Percentiles rank a stretch among this genome's conserved stretches.
phyloP scores from a whole-genome alignment of 306 rosid genomes.

The Aeschynomene evenia region DNA sequence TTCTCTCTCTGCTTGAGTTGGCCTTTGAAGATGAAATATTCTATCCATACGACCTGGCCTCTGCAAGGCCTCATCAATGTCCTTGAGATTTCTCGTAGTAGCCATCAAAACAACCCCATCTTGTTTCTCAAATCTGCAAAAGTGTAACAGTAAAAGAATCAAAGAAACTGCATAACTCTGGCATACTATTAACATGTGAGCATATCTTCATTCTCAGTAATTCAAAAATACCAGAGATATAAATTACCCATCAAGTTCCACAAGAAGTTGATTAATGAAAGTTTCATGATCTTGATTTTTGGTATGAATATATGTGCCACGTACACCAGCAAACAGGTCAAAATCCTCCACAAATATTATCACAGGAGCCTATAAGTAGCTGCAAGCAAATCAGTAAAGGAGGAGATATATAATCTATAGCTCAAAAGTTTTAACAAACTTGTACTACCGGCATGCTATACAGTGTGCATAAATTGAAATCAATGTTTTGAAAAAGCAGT shows the following conservation, averaged over 20 bases:
- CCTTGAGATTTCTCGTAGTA: constrained; percentile 86
- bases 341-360: constrained; percentile 98
- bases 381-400: constrained; percentile 34
- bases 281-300: constrained; percentile 95
- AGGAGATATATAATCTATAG: constrained; percentile 21
- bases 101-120: constrained; percentile 99
- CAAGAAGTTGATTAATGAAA: constrained; percentile 97
- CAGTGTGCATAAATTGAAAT: constrained; percentile 19
- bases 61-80: constrained; percentile 90
- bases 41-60: constrained; percentile 99
- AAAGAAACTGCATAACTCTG: constrained; percentile 8
- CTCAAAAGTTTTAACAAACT: constrained; percentile 20
- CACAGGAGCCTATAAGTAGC: constrained; percentile 78
- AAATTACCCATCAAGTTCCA: constrained; percentile 97
- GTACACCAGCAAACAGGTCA: constrained; percentile 97
- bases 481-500: background rate
- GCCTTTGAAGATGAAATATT: constrained; percentile 96
- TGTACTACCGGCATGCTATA: constrained; percentile 1
- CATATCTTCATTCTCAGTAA: constrained; percentile 24
- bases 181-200: constrained; percentile 16
- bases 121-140: constrained; percentile 93
- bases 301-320: constrained; percentile 84
- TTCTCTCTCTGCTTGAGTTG: constrained; percentile 90
- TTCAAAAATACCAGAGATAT: constrained; percentile 26
- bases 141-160: constrained; percentile 13